Conservation (phyloP, 768 basidiomycete genomes). For the Hypholoma sublateritium region DNA sequence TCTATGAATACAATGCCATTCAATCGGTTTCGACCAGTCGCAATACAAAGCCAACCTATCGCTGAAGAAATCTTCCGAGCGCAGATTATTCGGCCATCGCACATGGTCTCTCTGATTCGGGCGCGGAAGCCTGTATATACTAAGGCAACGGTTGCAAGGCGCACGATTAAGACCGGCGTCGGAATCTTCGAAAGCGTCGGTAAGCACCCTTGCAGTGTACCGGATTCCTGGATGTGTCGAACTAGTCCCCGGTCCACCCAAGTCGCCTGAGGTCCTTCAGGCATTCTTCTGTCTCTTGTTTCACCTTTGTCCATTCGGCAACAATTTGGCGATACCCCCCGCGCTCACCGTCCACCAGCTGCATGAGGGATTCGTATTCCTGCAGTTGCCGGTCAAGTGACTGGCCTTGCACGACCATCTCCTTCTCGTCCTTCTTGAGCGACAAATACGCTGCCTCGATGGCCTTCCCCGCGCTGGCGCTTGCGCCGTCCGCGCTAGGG, state of each 20-base stretch:
- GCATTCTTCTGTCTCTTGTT: constrained; percentile 51
- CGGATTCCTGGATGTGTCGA: too few relatives aligned
- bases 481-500: constrained; percentile 8
- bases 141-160: constrained; percentile 2
- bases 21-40: too few relatives aligned
- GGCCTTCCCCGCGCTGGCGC: constrained; percentile 29
- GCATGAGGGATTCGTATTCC: constrained; percentile 41
- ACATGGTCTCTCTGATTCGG: too few relatives aligned
- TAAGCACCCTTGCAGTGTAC: too few relatives aligned
- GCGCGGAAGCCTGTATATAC: not conserved
- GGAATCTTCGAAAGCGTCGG: too few relatives aligned
- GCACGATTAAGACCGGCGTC: too few relatives aligned
- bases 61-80: too few relatives aligned
- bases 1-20: too few relatives aligned
- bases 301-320: constrained; percentile 46
- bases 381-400: constrained; percentile 37
- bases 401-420: constrained; percentile 35
- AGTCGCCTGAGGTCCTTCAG: constrained; percentile 45
- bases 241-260: constrained; percentile 47
- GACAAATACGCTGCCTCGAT: constrained; percentile 29
- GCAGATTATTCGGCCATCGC: too few relatives aligned
- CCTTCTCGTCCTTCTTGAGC: constrained; percentile 33
- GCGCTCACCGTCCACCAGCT: constrained; percentile 38
- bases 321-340: constrained; percentile 46
- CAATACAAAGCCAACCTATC: too few relatives aligned